Evolutionary conservation across 768 basidiomycete species (phyloP).

Genomic region (Suillus variegatus): DNA sequence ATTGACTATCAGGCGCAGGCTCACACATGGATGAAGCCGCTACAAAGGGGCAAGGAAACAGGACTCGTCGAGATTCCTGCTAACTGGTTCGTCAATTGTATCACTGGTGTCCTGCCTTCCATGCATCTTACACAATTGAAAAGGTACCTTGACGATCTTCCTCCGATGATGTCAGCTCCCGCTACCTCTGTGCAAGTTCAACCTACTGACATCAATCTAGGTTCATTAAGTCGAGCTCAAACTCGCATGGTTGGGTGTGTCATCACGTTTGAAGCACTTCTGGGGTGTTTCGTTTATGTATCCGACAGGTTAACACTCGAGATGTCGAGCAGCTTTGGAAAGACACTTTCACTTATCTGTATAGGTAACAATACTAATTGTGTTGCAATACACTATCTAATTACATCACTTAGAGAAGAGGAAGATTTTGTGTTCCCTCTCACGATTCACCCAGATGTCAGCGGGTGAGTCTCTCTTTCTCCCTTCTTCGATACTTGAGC

Average conservation of each 20-base stretch:
- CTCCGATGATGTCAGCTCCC: slow-evolving; percentile 63
- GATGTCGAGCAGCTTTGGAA: slow-evolving; percentile 78
- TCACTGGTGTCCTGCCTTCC: not conserved
- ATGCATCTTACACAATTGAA: not conserved
- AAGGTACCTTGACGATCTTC: slow-evolving; percentile 72
- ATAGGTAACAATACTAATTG: slow-evolving; percentile 39
- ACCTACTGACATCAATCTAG: slow-evolving; percentile 29
- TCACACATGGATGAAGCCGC: slow-evolving; percentile 73
- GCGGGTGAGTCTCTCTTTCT: slow-evolving; percentile 45
- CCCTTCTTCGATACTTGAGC: not conserved
- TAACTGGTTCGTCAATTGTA: slow-evolving; percentile 52
- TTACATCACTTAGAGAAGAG: slow-evolving; percentile 47
- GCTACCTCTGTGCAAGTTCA: not conserved
- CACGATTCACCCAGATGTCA: slow-evolving; percentile 79
- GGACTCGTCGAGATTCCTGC: slow-evolving; percentile 66
- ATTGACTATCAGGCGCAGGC: slow-evolving; percentile 65
- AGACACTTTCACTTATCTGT: slow-evolving; percentile 69
- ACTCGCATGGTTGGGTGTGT: slow-evolving; percentile 72
- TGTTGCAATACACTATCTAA: not conserved
- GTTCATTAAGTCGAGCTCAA: slow-evolving; percentile 68
- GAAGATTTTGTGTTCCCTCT: slow-evolving; percentile 72
- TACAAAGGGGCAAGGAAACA: slow-evolving; percentile 61
- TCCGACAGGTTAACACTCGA: slow-evolving; percentile 55
- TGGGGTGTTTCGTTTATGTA: not conserved
- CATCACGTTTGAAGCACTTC: not conserved